These are phyloP conservation scores for Helenozyma rhizophorensis DNA, from an alignment of 805 yeast genomes.

Conservation along the genomic window DNA sequence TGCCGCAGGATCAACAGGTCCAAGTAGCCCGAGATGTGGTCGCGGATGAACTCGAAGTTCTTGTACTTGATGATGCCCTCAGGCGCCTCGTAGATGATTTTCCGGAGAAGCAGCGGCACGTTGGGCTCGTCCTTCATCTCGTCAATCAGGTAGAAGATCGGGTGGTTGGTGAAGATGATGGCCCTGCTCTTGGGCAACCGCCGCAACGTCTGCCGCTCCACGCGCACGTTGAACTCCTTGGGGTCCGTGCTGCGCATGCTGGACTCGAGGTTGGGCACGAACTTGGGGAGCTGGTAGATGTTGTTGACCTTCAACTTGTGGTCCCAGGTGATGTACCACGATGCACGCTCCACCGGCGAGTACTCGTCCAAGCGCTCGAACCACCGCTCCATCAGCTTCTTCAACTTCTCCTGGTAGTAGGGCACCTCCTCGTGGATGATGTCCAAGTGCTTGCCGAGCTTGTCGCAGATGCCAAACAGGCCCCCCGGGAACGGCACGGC, in stretches of 20 bases:
- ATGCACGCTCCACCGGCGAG: slow-evolving; percentile 68
- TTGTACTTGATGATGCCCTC: slow-evolving; percentile 62
- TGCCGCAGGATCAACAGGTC: slow-evolving; percentile 57
- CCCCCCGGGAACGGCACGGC: slow-evolving; percentile 83
- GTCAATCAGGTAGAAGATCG: slow-evolving; percentile 71
- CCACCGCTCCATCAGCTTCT: slow-evolving; percentile 72
- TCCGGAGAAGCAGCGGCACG: slow-evolving; percentile 69
- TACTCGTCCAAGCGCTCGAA: slow-evolving; percentile 56
- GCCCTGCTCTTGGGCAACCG: slow-evolving; percentile 62
- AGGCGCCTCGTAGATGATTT: slow-evolving; percentile 63
- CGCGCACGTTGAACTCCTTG: slow-evolving; percentile 59
- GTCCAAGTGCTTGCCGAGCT: slow-evolving; percentile 60
- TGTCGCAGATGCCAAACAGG: slow-evolving; percentile 56
- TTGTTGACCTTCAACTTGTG: slow-evolving; percentile 54
- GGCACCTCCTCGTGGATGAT: slow-evolving; percentile 67
- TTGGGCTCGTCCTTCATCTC: slow-evolving; percentile 77
- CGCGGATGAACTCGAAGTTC: slow-evolving; percentile 54
- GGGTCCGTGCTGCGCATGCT: slow-evolving; percentile 38
- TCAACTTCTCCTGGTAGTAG: slow-evolving; percentile 59
- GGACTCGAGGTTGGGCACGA: slow-evolving; percentile 28
- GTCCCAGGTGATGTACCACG: slow-evolving; percentile 76
- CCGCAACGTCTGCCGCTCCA: slow-evolving; percentile 69
- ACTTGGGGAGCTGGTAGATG: slow-evolving; percentile 51
- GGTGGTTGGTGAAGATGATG: slow-evolving; percentile 71
- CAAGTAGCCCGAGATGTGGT: slow-evolving; percentile 55